Conservation (phyloP, 129 eudicot genomes). For the Flaveria brownii region DNA sequence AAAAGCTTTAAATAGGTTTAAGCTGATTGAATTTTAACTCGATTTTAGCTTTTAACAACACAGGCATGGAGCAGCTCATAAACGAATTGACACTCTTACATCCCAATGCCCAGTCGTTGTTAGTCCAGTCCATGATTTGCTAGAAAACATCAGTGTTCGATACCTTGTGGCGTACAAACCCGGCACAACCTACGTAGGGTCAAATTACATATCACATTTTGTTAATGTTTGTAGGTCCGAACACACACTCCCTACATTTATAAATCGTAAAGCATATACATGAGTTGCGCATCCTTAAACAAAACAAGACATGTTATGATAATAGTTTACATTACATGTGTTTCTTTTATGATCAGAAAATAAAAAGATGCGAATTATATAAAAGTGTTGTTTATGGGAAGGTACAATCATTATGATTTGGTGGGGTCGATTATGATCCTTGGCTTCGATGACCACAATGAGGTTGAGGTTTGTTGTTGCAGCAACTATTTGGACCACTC, state of each 20-base stretch:
- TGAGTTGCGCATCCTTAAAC: background rate
- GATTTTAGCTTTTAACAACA: too few relatives aligned
- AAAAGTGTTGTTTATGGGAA: constrained; percentile 12
- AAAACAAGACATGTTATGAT: background rate
- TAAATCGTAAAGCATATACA: background rate
- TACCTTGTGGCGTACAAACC: background rate
- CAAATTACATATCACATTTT: background rate
- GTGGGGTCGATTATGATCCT: constrained; percentile 31
- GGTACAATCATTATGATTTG: constrained; percentile 32
- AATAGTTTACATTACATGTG: constrained; percentile 14
- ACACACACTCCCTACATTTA: background rate
- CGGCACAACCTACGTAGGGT: background rate
- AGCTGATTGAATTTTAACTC: too few relatives aligned
- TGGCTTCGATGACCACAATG: constrained; percentile 36
- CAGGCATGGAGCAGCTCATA: too few relatives aligned
- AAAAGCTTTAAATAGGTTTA: too few relatives aligned
- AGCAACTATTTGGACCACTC: constrained; percentile 38
- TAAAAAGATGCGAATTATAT: background rate
- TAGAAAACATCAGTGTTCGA: background rate
- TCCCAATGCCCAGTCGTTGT: background rate
- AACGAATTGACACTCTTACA: background rate
- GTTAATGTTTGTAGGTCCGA: background rate
- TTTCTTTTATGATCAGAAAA: background rate
- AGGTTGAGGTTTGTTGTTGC: constrained; percentile 32
- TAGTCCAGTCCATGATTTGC: background rate